Conservation (phyloP, 2,329 filamentous ascomycete genomes). For the Escovopsis sp. region DNA sequence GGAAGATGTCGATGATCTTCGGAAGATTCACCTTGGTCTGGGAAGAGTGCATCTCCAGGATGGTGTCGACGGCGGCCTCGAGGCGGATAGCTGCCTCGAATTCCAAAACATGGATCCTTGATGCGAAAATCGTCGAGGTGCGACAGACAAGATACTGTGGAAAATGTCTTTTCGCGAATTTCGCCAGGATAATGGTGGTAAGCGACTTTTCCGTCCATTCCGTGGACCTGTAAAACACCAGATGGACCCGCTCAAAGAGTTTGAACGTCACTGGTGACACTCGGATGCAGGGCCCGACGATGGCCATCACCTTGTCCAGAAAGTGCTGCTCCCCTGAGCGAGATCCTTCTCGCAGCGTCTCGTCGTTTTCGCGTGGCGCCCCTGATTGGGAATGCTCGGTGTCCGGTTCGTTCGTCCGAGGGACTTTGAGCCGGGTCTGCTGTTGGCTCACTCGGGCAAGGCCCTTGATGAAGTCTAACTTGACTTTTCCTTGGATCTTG, state of each 20-base stretch:
- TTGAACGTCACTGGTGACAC: slow-evolving; percentile 57
- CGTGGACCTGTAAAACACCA: slow-evolving; percentile 90
- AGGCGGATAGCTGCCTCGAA: slow-evolving; percentile 77
- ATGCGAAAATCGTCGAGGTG: slow-evolving; percentile 75
- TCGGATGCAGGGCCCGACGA: slow-evolving; percentile 71
- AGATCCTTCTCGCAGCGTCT: slow-evolving; percentile 23
- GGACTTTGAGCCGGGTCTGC: slow-evolving; percentile 60
- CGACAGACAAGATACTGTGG: slow-evolving; percentile 81
- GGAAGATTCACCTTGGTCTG: slow-evolving; percentile 50
- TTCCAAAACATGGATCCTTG: slow-evolving; percentile 60
- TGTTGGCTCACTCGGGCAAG: slow-evolving; percentile 57
- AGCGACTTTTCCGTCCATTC: slow-evolving; percentile 97
- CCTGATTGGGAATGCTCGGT: slow-evolving; percentile 35
- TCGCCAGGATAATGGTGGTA: slow-evolving; percentile 85
- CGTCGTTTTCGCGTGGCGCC: slow-evolving; percentile 15
- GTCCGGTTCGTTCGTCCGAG: slow-evolving; percentile 49
- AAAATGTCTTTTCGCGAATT: slow-evolving; percentile 76
- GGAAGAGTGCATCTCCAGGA: slow-evolving; percentile 65
- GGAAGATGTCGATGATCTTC: slow-evolving; percentile 55
- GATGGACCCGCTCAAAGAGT: slow-evolving; percentile 83
- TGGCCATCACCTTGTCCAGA: slow-evolving; percentile 57
- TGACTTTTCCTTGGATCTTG: slow-evolving; percentile 77
- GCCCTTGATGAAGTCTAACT: slow-evolving; percentile 61
- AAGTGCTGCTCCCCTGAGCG: slow-evolving; percentile 59
- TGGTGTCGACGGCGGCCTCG: slow-evolving; percentile 65